phyloP scores from a whole-genome alignment of 805 yeast species.

The Jamesozyma lodderae region DNA sequence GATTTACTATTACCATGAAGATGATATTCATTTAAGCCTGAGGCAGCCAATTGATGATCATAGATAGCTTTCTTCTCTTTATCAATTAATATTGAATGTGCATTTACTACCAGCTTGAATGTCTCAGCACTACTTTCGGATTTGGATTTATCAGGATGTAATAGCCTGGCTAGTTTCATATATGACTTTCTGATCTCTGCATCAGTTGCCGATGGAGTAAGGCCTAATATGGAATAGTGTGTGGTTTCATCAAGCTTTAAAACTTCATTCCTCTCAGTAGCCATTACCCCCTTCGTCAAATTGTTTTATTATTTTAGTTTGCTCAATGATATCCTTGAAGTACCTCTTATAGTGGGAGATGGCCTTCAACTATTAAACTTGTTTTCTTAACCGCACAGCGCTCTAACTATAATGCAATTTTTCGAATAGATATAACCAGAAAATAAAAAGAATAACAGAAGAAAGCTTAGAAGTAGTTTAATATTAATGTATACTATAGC shows the following conservation, averaged over 20 bases:
- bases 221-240: constrained; percentile 23
- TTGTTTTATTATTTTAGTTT: too few relatives aligned
- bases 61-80: constrained; percentile 14
- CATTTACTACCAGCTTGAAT: constrained; percentile 26
- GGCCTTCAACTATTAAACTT: too few relatives aligned
- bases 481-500: too few relatives aligned
- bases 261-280: constrained; percentile 4
- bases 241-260: constrained; percentile 25
- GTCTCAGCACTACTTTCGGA: constrained; percentile 26
- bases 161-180: constrained; percentile 58
- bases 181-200: constrained; percentile 62
- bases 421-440: too few relatives aligned
- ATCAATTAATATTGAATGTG: constrained; percentile 26
- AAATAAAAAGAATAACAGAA: too few relatives aligned
- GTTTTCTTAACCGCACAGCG: too few relatives aligned
- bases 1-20: constrained; percentile 5
- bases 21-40: constrained; percentile 14
- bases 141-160: constrained; percentile 77
- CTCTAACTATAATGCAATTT: too few relatives aligned
- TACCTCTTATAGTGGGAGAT: too few relatives aligned
- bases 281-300: too few relatives aligned
- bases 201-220: constrained; percentile 18
- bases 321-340: too few relatives aligned
- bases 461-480: too few relatives aligned
- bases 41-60: constrained; percentile 13